Evolutionary conservation across 129 eudicot genomes (phyloP).

Genomic region (Lactuca saligna): DNA sequence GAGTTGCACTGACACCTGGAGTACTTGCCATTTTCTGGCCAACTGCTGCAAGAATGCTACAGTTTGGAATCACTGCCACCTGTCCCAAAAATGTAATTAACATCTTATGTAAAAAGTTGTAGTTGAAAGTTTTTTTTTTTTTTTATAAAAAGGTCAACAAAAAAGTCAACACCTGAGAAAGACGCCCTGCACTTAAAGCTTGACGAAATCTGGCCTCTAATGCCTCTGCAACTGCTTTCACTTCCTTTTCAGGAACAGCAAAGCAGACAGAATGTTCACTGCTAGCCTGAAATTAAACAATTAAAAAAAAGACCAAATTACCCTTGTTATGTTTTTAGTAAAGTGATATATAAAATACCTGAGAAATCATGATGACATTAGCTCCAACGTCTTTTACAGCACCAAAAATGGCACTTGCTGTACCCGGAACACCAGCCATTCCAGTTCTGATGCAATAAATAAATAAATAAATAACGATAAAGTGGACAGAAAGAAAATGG

Average conservation of each 20-base stretch:
- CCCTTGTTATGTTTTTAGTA: too few relatives aligned
- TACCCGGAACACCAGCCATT: slow-evolving; percentile 99
- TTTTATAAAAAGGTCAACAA: neutral
- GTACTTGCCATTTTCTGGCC: slow-evolving; percentile 99
- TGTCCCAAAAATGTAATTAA: slow-evolving; percentile 7
- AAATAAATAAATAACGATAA: neutral
- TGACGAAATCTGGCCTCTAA: slow-evolving; percentile 85
- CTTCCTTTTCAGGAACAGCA: slow-evolving; percentile 98
- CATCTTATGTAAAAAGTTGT: too few relatives aligned
- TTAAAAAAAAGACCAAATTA: neutral
- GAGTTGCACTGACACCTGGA: slow-evolving; percentile 98
- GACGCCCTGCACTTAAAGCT: slow-evolving; percentile 92
- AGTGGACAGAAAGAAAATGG: slow-evolving; percentile 8
- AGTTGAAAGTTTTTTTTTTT: too few relatives aligned
- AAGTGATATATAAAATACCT: slow-evolving; percentile 32
- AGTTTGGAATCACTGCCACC: slow-evolving; percentile 85
- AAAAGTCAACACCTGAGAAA: slow-evolving; percentile 71
- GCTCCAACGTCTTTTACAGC: slow-evolving; percentile 98
- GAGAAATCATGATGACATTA: slow-evolving; percentile 95
- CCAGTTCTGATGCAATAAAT: slow-evolving; percentile 62
- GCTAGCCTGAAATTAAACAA: slow-evolving; percentile 63
- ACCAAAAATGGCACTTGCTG: slow-evolving; percentile 91
- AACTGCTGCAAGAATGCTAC: slow-evolving; percentile 98
- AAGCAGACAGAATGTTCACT: slow-evolving; percentile 99
- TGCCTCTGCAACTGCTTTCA: slow-evolving; percentile 82